Evolutionary conservation across 495 filamentous ascomycete species (phyloP).

Genomic region (Xylaria flabelliformis): DNA sequence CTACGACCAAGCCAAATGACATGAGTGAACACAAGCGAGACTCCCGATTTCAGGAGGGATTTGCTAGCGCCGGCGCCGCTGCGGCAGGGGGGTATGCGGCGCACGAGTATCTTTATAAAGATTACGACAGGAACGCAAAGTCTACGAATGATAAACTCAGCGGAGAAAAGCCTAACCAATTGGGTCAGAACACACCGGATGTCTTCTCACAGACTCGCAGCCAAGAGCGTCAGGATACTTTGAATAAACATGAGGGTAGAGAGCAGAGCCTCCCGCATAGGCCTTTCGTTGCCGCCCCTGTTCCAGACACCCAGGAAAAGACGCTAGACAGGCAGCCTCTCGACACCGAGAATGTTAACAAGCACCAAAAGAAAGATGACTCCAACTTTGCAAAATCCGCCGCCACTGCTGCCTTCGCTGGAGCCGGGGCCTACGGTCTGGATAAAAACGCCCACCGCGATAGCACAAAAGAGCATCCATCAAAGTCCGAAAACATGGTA

Average conservation of each 20-base stretch:
- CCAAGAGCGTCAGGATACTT: background rate
- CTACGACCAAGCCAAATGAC: background rate
- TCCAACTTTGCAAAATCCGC: conserved; percentile 26
- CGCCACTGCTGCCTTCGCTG: conserved; percentile 20
- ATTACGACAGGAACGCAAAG: background rate
- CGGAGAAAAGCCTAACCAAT: background rate
- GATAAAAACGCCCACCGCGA: conserved; percentile 11
- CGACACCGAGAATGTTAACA: background rate
- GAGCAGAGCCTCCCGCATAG: background rate
- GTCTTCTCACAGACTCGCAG: background rate
- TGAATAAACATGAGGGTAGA: background rate
- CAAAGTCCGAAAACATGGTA: conserved; percentile 19
- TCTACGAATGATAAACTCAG: background rate
- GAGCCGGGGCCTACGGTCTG: conserved; percentile 24
- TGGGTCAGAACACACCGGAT: background rate
- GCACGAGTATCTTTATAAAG: conserved; percentile 21
- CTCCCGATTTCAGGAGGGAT: conserved; percentile 22
- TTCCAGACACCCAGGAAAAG: background rate
- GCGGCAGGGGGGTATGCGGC: conserved; percentile 31
- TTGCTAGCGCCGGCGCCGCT: conserved; percentile 31
- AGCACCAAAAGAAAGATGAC: background rate
- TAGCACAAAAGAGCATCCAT: background rate
- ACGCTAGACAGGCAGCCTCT: background rate
- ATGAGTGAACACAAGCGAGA: conserved; percentile 1
- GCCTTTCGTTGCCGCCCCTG: background rate